Percentiles rank a stretch among this genome's conserved stretches.
Conservation (phyloP, 1,284 basidiomycete genomes). For the Rhodotorula sp. region DNA sequence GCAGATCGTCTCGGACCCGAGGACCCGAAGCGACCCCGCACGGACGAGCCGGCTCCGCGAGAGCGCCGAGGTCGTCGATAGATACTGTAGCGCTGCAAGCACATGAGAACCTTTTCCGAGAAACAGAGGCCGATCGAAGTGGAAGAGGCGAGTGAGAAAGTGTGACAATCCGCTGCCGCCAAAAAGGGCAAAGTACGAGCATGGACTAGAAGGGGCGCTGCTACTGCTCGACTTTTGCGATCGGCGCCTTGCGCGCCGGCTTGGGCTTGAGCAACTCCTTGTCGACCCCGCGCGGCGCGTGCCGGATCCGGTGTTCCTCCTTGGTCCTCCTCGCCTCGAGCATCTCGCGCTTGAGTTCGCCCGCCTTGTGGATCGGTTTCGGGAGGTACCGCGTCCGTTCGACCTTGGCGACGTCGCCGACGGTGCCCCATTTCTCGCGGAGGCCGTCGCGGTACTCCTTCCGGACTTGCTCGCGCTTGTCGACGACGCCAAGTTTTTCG, state of each 20-base stretch:
- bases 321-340: conserved; percentile 83
- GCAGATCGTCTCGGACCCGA: conserved; percentile 19
- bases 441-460: conserved; percentile 91
- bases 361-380: conserved; percentile 81
- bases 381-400: conserved; percentile 84
- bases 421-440: conserved; percentile 82
- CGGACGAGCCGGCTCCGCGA: conserved; percentile 14
- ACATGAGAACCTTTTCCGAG: background rate
- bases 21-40: conserved; percentile 24
- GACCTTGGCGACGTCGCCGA: conserved; percentile 77
- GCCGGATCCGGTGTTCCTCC: conserved; percentile 77
- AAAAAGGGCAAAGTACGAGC: background rate
- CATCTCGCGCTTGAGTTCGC: conserved; percentile 89
- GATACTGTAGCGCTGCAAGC: too few relatives aligned
- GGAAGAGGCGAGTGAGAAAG: background rate
- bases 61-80: background rate
- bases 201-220: background rate
- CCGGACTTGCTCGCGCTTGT: conserved; percentile 84
- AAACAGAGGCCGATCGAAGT: background rate
- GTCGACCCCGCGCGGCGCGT: conserved; percentile 67
- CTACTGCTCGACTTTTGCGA: conserved; percentile 33
- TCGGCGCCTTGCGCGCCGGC: conserved; percentile 73
- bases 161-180: background rate
- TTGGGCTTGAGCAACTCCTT: conserved; percentile 84
- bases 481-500: conserved; percentile 87